These are phyloP conservation scores for Podila epigama DNA, from an alignment of 192 early-diverging fungal species.

Conservation along the genomic window DNA sequence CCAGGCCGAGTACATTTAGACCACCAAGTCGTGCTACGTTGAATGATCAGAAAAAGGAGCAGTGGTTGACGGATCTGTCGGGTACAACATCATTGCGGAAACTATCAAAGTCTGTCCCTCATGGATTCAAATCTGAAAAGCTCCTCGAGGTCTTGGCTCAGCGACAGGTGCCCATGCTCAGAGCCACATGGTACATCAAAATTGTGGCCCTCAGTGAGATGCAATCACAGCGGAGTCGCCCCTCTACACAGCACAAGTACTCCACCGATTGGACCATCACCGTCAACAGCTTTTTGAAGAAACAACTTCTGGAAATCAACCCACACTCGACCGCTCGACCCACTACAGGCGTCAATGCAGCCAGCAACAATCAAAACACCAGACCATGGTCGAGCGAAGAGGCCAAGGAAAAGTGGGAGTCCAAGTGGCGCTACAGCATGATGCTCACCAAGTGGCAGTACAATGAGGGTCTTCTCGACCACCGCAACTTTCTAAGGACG, in stretches of 20 bases:
- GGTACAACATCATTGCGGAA: slow-evolving; percentile 50
- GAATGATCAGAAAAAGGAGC: slow-evolving; percentile 56
- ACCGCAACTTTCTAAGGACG: slow-evolving; percentile 58
- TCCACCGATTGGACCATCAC: slow-evolving; percentile 54
- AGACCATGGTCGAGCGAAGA: slow-evolving; percentile 59
- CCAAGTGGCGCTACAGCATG: slow-evolving; percentile 56
- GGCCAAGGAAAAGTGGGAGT: slow-evolving; percentile 51
- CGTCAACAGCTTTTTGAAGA: slow-evolving; percentile 54
- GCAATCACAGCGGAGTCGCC: slow-evolving; percentile 32
- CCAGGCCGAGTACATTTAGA: slow-evolving; percentile 56
- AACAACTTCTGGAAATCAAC: slow-evolving; percentile 53
- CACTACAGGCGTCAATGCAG: slow-evolving; percentile 20
- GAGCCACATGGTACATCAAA: slow-evolving; percentile 78
- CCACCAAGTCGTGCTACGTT: slow-evolving; percentile 54
- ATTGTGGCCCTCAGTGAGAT: slow-evolving; percentile 72
- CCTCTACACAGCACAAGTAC: slow-evolving; percentile 25
- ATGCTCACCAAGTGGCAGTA: slow-evolving; percentile 65
- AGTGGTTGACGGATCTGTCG: slow-evolving; percentile 61
- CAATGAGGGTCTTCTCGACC: slow-evolving; percentile 59
- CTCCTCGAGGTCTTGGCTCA: slow-evolving; percentile 63
- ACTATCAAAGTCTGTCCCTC: slow-evolving; percentile 59
- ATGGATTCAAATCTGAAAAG: slow-evolving; percentile 67
- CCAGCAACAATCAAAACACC: slow-evolving; percentile 24
- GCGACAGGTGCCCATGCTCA: slow-evolving; percentile 63
- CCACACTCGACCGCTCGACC: slow-evolving; percentile 27